Evolutionary conservation across 2,329 filamentous ascomycete species (phyloP).

Genomic region (Stachybotrys chlorohalonatus): DNA sequence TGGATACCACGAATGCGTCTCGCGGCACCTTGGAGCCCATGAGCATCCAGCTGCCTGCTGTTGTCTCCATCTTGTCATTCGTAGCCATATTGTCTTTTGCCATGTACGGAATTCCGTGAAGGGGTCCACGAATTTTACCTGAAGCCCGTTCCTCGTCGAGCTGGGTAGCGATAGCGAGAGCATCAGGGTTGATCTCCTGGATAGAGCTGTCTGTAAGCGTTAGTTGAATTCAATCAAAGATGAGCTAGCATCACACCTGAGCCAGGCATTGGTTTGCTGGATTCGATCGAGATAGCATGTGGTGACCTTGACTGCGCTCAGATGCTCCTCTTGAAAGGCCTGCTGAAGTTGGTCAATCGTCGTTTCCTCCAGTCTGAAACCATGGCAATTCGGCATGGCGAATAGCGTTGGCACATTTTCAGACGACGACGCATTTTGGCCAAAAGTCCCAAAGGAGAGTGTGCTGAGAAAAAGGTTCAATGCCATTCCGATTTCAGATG

Average conservation of each 20-base stretch:
- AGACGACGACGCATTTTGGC: no score
- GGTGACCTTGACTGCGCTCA: conserved; percentile 50
- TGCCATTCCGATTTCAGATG: no score
- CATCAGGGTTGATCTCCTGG: conserved; percentile 61
- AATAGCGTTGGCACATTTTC: conserved; percentile 29
- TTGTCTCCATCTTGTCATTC: conserved; percentile 64
- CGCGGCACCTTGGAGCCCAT: conserved; percentile 56
- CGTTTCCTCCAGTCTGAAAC: conserved; percentile 56
- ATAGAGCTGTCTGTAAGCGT: conserved; percentile 33
- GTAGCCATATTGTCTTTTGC: conserved; percentile 66
- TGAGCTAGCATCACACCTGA: conserved; percentile 37
- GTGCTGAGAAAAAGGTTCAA: no score
- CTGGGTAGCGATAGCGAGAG: conserved; percentile 47
- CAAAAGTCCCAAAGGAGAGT: no score
- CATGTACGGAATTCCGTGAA: conserved; percentile 65
- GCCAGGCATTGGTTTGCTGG: conserved; percentile 54
- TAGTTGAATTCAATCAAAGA: neutral
- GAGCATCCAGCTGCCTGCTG: conserved; percentile 60
- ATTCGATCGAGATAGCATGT: conserved; percentile 54
- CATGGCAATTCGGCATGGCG: conserved; percentile 53
- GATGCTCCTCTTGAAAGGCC: conserved; percentile 40
- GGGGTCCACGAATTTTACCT: conserved; percentile 21
- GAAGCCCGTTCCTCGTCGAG: conserved; percentile 35
- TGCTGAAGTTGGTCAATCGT: conserved; percentile 59
- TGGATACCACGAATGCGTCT: conserved; percentile 56